Base-by-base conservation (phyloP, 495 filamentous ascomycete species). In the Aspergillus egyptiacus region DNA sequence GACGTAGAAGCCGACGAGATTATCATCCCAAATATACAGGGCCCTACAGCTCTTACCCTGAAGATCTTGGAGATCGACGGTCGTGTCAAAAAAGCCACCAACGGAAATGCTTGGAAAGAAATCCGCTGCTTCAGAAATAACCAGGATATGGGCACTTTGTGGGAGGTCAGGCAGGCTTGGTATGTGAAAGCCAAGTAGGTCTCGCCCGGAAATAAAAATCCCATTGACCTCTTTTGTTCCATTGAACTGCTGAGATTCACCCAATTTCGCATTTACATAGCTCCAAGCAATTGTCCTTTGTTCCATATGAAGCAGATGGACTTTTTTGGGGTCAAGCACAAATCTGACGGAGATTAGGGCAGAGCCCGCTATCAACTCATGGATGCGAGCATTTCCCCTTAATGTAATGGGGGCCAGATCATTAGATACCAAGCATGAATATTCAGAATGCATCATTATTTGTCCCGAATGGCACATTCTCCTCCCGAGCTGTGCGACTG, bases 81-180 rank as follows among this genome's bases (percentile, higher is more conserved):
- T 3, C 67, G 72, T 15, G 47, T 68, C 8, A 52, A 34, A 8
- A 34, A 58, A 2, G 31, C 51, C n/a, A 56, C 58, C 0, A 66
- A 61, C 34, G 58, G 61, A 1, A 80, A 77, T 61, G 57, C 72
- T 5, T 81, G 77, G 77, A 77, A 78, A 50, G 61, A 66, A 25
- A 51, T 78, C 33, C 74, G 77, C 5, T 71, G 66, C 36, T 69
- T 68, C 25, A 65, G 77, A 19, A 59, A 74, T 24, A 76, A 81
- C 25, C 77, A 81, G 59, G 78, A 80, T 43, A 72, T 79, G 53
- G 78, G 77, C 6, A 73, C 63, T 42, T 64, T 79, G 8, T 81
- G 69, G 58, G 77, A 80, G 48, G 61, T 80, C 42, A 62, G 76
- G 18, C 71, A 78, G 35, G 61, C 63, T 39, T 74, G 69, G 71